Percentiles rank a stretch among this genome's conserved stretches.
Conservation (phyloP, 2,329 filamentous ascomycete species). For the Diaporthe caulivora region DNA sequence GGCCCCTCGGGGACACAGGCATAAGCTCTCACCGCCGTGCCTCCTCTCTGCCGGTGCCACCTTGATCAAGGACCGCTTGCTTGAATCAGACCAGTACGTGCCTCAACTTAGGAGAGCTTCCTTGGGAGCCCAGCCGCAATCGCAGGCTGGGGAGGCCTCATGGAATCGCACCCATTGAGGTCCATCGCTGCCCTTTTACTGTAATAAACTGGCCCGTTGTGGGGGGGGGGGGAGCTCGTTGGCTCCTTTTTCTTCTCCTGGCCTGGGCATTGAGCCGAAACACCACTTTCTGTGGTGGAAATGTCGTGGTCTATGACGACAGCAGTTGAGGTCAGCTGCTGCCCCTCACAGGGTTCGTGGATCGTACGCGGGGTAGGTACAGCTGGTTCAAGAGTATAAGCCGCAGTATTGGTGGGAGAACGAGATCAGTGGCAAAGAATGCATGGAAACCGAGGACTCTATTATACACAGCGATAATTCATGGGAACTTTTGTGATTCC, state of each 20-base stretch:
- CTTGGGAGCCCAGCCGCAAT: background rate
- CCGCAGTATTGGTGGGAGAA: constrained; percentile 4
- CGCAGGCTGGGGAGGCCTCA: constrained; percentile 8
- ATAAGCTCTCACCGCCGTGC: background rate
- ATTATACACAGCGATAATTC: background rate
- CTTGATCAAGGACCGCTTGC: background rate
- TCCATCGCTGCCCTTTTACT: background rate
- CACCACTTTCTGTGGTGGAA: background rate
- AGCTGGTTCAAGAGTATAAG: constrained; percentile 6
- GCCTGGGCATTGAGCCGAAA: background rate
- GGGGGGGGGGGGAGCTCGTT: background rate
- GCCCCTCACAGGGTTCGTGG: constrained; percentile 3
- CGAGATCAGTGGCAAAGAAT: background rate
- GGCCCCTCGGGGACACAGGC: background rate
- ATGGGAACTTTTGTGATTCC: background rate
- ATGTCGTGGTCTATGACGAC: constrained; percentile 11
- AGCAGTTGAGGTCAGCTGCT: background rate
- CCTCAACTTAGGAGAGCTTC: too few relatives aligned
- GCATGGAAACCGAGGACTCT: constrained; percentile 2
- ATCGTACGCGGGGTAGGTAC: background rate
- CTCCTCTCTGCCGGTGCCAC: background rate
- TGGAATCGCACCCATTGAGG: background rate
- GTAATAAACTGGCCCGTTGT: too few relatives aligned
- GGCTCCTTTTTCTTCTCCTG: background rate
- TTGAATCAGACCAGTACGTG: background rate